These are phyloP conservation scores for Rhamnella rubrinervis DNA, from an alignment of 331 rosid genomes.

Conservation along the genomic window DNA sequence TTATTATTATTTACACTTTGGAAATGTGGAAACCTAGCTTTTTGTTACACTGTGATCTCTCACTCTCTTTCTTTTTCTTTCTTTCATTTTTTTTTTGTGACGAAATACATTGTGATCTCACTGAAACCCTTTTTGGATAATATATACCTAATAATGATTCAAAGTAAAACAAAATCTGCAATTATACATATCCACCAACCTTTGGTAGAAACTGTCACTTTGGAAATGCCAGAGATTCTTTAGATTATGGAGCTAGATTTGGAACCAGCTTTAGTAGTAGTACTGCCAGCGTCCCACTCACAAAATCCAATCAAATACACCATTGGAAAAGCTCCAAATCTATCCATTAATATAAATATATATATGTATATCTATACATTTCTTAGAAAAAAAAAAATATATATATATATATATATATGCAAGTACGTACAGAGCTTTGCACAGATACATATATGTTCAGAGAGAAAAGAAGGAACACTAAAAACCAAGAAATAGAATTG, in stretches of 20 bases:
- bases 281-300: not conserved
- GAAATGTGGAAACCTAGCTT: not conserved
- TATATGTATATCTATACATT: too few relatives aligned
- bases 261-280: not conserved
- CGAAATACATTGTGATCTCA: not conserved
- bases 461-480: too few relatives aligned
- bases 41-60: too few relatives aligned
- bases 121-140: not conserved
- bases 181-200: not conserved
- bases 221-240: constrained; percentile 12
- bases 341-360: too few relatives aligned
- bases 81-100: not conserved
- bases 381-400: too few relatives aligned
- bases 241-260: not conserved
- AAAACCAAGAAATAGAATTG: too few relatives aligned
- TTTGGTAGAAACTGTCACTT: constrained; percentile 7
- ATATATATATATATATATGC: too few relatives aligned
- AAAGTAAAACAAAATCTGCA: not conserved
- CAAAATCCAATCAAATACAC: constrained; percentile 2
- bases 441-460: too few relatives aligned
- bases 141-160: not conserved
- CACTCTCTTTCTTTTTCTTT: too few relatives aligned
- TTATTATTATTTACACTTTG: not conserved
- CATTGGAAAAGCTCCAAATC: not conserved
- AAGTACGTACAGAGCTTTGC: too few relatives aligned